A percentile compares a stretch with the other conserved stretches of the same genome.
Evolutionary conservation across 2,329 filamentous ascomycete genomes (phyloP).

Genomic region (Colletotrichum theobromicola): DNA sequence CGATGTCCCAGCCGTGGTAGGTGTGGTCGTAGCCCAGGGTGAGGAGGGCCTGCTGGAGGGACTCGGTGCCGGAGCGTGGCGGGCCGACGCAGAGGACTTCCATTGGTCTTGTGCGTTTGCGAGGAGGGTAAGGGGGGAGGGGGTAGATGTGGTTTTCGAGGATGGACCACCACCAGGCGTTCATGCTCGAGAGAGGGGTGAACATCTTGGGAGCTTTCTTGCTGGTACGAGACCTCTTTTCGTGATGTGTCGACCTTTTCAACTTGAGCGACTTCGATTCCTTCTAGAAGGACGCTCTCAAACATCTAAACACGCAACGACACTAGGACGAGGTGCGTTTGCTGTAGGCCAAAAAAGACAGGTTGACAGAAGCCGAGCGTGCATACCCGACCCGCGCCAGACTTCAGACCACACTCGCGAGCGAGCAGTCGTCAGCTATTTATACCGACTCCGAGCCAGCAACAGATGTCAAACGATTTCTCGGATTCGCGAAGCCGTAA

Average conservation of each 20-base stretch:
- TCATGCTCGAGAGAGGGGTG: conserved; percentile 7
- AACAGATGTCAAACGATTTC: background rate
- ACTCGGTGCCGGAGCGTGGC: conserved; percentile 38
- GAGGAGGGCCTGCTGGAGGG: conserved; percentile 35
- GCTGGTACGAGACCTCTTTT: accelerated
- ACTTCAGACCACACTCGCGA: background rate
- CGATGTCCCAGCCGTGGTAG: conserved; percentile 38
- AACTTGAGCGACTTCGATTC: background rate
- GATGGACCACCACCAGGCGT: conserved; percentile 17
- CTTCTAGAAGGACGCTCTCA: background rate
- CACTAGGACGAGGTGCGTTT: background rate
- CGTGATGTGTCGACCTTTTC: background rate
- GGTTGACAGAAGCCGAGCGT: background rate
- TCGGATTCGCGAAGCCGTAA: background rate
- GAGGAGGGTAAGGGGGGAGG: conserved; percentile 24
- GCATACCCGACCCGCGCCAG: background rate
- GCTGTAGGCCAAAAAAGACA: background rate
- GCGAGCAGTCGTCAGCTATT: background rate
- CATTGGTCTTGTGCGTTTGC: conserved; percentile 36
- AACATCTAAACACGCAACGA: background rate
- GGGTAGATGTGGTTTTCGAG: conserved; percentile 23
- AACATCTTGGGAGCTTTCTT: background rate
- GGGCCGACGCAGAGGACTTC: conserved; percentile 37
- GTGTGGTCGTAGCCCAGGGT: conserved; percentile 37
- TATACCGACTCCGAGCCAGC: background rate